Evolutionary conservation across 2,329 filamentous ascomycete genomes (phyloP), one percentile per base, ranked within the genome.

Genomic region (Aspergillus caelatus): DNA sequence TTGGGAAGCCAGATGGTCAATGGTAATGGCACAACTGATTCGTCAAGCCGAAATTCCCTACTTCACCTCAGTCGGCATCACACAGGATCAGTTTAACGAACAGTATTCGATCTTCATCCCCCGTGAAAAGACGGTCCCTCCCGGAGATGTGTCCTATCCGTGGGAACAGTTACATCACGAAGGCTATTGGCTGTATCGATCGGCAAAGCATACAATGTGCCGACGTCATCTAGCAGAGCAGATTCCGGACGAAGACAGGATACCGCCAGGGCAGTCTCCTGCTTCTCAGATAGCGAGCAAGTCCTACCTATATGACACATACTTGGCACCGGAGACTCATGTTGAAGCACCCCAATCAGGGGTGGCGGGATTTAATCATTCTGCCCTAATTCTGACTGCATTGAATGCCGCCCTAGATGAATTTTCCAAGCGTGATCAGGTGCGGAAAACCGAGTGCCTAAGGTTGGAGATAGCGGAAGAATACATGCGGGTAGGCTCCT

Each of bases 1-100:
- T 2, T 99, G 94, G 94, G 91, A 97, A 79, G 89, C 92, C 46
- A 86, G 91, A 61, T 90, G 88, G 88, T 84, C 86, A 19, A 80
- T 82, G 65, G 78, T 85, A 32, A 89, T 90, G 85, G 86, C 85
- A 4, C 80, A 90, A 65, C 76, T 88, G 6, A 83, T 89, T 21
- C 80, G 81, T 52, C 80, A 82, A 57, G 82, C 85, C 28, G 80
- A 83, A 21, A 70, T 88, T 21, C 81, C 83, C 5, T 69, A 77
- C 0, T 81, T 86, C 64, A 74, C 74, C 23, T 72, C 75, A 36
- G 65, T 75, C 46, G 72, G 74, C 34, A 65, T 62, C 32, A 64
- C 70, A 39, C 62, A 71, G 43, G 67, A 71, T 60, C 64, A 74
- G 62, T 62, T 63, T 10, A 61, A 62, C 32, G 63, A 71, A 28